Evolutionary conservation across 176 grass and related monocot species (phyloP), one percentile per base, ranked within the genome.

Genomic region (Puccinellia tenuiflora): DNA sequence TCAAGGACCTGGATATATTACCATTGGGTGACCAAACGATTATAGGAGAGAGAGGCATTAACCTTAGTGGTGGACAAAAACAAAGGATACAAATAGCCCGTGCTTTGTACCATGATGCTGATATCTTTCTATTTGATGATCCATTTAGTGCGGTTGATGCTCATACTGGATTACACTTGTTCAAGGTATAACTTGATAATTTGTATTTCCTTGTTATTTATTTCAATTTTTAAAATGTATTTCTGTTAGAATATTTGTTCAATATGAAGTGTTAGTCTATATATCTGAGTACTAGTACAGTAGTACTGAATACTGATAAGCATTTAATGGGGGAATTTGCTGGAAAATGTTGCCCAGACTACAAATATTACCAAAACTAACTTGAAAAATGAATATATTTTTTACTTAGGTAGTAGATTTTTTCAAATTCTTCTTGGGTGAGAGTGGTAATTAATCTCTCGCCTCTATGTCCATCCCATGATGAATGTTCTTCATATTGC

Each of bases 41-140:
- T 60, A 96, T 93, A 51, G 94, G 88, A 72, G 94, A 96, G 45
- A 96, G 91, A 75, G 91, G 94, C 33, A 91, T 96, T 33, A 93
- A 92, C 82, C 62, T 96, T n/a, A 91, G 88, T 37, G 94, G 94
- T 2, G 86, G 94, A 62, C 91, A 93, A 76, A 97, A 91, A 57
- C 89, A 93, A 34, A 86, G 91, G 22, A 81, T 93, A 13, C 87
- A 92, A 56, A 91, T 96, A 55, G 94, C 90, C 6, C 86, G 91
- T 30, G 88, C 94, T 5, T 84, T 97, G 34, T 97, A 93, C 43
- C 85, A 90, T 14, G 94, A 93, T 83, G 86, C 91, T 42, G 91
- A 97, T 45, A 90, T 93, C 71, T 91, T 61, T 83, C 47, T 97
- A 8, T 97, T 97, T 69, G 94, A 97, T 75, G 91, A 97, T 88